Base-by-base conservation (phyloP, 805 yeast genomes). In the Candida insectalens region DNA sequence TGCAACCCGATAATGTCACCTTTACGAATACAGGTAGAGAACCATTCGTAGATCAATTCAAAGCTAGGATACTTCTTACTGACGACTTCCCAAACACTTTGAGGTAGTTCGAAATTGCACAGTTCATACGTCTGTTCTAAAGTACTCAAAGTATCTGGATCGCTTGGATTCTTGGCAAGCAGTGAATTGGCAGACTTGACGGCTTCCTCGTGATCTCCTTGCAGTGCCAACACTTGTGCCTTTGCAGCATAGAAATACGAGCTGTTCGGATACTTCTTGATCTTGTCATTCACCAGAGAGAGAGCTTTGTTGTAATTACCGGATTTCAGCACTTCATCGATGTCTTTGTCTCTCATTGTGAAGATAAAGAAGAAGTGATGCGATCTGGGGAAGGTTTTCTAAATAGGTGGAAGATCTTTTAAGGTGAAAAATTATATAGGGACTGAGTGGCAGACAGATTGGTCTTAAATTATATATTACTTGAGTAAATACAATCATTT, bases 301-400 rank as follows among this genome's bases (percentile, higher is more conserved):
- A 63, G 58, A 2, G 89, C 89, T 33, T 59, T 54, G 29, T 63
- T 62, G 49, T 57, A 77, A 6, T 74, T 67, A 2, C 79, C 77
- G 16, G 60, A 61, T 10, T 40, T 42, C 3, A 53, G 31, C 2
- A 53, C 55, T 9, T 42, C 27, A 17, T 45, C 49, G 2, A 55
- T 40, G 43, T 36, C 30, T 44, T 50, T 27, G 29, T 43, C 35
- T 13, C 28, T 25, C n/a, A 25, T 25, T 6, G 28, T 10, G 28
- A 21, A 21, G 23, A 21, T 12, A 21, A 21, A 21, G 23, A 21
- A 10, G 10, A 21, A 21, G 23, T 10, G 7, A 21, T 7, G 10
- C 23, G 7, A 8, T 21, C 10, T 8, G 23, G 23, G 7, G 23
- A 8, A 8, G 23, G 10, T 21, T 7, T 10, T 21, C 23, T 7